phyloP scores from a whole-genome alignment of 768 basidiomycete species.

The Phylloporus arenicola region DNA sequence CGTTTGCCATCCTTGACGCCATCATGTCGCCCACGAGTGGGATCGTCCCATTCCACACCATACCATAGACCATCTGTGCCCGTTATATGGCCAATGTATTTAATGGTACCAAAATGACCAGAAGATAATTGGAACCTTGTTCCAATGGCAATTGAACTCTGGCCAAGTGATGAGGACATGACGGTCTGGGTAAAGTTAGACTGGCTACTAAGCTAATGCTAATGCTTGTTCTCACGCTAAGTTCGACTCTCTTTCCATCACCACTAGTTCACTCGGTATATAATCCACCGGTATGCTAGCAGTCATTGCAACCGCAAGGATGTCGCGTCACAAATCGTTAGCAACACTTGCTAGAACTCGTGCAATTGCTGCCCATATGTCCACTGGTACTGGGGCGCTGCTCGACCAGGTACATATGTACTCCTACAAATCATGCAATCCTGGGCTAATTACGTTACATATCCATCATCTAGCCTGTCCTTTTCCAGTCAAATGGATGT shows the following conservation, averaged over 20 bases:
- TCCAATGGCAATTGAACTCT: conserved; percentile 34
- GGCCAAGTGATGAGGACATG: conserved; percentile 8
- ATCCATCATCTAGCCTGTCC: conserved; percentile 41
- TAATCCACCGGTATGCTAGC: conserved; percentile 23
- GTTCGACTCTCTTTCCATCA: not conserved
- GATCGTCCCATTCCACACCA: conserved; percentile 98
- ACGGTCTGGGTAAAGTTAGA: no score
- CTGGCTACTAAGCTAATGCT: not conserved
- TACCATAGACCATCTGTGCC: conserved; percentile 71
- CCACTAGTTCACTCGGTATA: not conserved
- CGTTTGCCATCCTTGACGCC: conserved; percentile 70
- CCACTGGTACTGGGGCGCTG: conserved; percentile 14
- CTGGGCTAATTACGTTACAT: not conserved
- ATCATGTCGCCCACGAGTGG: conserved; percentile 78
- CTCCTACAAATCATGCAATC: not conserved
- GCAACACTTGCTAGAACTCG: conserved; percentile 27
- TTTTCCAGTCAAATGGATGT: conserved; percentile 62
- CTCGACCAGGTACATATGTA: conserved; percentile 22
- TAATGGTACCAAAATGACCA: conserved; percentile 62
- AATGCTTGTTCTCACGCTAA: not conserved
- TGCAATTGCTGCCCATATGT: conserved; percentile 34
- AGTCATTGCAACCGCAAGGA: conserved; percentile 21
- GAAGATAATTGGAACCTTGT: conserved; percentile 48
- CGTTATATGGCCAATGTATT: conserved; percentile 59
- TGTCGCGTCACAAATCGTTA: conserved; percentile 24